Conservation (phyloP, 2,329 filamentous ascomycete species). For the Penicillium sp. region DNA sequence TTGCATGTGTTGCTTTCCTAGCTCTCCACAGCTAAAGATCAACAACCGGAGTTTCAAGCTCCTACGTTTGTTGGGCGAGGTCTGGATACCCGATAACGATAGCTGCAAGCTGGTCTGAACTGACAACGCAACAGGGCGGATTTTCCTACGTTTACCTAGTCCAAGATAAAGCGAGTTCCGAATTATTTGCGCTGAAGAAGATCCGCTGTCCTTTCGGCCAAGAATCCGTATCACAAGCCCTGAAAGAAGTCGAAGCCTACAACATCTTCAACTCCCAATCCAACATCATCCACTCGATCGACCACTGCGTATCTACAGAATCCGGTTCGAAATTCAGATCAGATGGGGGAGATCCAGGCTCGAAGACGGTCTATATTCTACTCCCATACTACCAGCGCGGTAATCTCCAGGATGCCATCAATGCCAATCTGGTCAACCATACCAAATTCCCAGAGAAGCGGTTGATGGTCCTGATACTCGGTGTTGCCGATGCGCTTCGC, state of each 20-base stretch:
- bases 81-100: constrained; percentile 40
- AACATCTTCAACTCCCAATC: constrained; percentile 77
- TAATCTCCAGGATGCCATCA: constrained; percentile 97
- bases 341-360: constrained; percentile 59
- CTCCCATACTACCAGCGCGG: constrained; percentile 93
- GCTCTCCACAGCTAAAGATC: constrained; percentile 90
- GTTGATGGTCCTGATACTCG: constrained; percentile 86
- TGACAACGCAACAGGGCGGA: constrained; percentile 63
- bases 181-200: constrained; percentile 94
- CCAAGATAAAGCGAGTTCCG: constrained; percentile 78
- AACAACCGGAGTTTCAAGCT: constrained; percentile 96
- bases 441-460: constrained; percentile 82
- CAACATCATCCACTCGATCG: constrained; percentile 82
- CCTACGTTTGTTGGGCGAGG: constrained; percentile 86
- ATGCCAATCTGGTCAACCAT: constrained; percentile 96
- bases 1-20: constrained; percentile 95
- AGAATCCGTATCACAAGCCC: constrained; percentile 89
- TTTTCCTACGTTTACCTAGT: constrained; percentile 99
- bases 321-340: constrained; percentile 54
- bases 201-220: constrained; percentile 97
- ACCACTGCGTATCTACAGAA: constrained; percentile 78
- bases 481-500: constrained; percentile 82
- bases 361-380: constrained; percentile 95
- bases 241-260: constrained; percentile 98
- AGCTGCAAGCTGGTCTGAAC: constrained; percentile 9